Evolutionary conservation across 2,329 filamentous ascomycete genomes (phyloP).

Genomic region (Cyanodermella asteris): DNA sequence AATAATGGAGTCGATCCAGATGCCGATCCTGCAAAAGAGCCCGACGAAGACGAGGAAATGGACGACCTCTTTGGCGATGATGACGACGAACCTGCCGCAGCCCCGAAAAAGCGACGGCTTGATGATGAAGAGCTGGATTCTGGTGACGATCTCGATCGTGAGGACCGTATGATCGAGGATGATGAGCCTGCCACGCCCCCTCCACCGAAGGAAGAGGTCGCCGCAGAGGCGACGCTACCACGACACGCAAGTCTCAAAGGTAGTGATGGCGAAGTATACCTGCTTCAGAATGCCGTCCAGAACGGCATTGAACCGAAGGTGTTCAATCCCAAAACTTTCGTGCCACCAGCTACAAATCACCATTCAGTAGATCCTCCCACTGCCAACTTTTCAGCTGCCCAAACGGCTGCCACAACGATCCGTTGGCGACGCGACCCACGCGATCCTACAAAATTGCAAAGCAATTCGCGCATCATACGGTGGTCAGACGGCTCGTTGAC

Average conservation of each 20-base stretch:
- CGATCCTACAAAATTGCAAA: constrained; percentile 34
- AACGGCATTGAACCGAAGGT: constrained; percentile 38
- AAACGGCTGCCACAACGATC: constrained; percentile 40
- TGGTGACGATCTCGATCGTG: constrained; percentile 36
- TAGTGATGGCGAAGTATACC: constrained; percentile 33
- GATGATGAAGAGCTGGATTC: constrained; percentile 43
- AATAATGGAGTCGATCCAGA: too few species aligned
- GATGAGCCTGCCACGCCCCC: constrained; percentile 21
- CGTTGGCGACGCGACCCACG: constrained; percentile 45
- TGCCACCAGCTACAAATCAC: constrained; percentile 32
- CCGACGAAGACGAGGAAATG: constrained; percentile 10
- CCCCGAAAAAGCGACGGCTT: constrained; percentile 21
- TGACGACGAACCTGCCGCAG: constrained; percentile 16
- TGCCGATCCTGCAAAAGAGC: constrained; percentile 1
- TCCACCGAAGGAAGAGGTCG: too few species aligned
- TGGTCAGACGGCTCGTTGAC: constrained; percentile 49
- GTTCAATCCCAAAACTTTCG: constrained; percentile 39
- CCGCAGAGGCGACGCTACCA: constrained; percentile 33
- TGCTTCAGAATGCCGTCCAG: constrained; percentile 41
- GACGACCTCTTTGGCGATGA: constrained; percentile 26
- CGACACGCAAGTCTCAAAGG: constrained; percentile 35
- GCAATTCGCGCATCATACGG: constrained; percentile 41
- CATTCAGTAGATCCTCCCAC: constrained; percentile 24
- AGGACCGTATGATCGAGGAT: constrained; percentile 28
- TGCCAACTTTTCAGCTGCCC: constrained; percentile 33